Evolutionary conservation across 2,329 filamentous ascomycete species (phyloP), one percentile per base, ranked within the genome.

Genomic region (Aspergillus spinulosporus): DNA sequence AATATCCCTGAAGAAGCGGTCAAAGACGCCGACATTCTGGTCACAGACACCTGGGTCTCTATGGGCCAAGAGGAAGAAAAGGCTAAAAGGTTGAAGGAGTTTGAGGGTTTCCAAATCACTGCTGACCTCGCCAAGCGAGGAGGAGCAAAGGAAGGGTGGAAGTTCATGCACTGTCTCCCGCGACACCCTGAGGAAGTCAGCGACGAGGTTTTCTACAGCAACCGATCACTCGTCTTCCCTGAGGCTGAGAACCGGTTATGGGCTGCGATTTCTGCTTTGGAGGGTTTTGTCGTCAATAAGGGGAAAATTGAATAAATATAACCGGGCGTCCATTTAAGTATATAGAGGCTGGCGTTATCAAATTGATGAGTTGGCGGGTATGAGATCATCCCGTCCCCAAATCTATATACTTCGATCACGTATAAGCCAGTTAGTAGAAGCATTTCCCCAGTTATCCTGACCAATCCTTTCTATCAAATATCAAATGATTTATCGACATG

Each of bases 161-260:
- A 90, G 75, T 99, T 99, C 73, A 97, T 99, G 94, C 94, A 99
- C 79, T 99, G 94, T 73, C 76, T 99, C 57, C 94, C 94, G 11
- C 84, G 94, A 60, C 92, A 99, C 71, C 84, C 84, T 0, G 93
- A 99, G 74, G 94, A 99, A 77, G 94, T 99, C 34, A 86, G 84
- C 56, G 93, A 99, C 68, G 92, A 94, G 69, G 92, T 99, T 1
- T 97, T 99, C 71, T 97, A 97, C 74, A 87, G 90, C 47, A 81
- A 84, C 0, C 83, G 88, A 67, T 96, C 90, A 39, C 78, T 99
- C 26, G 94, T 97, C 3, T 99, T 97, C 77, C 86, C 85, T 1
- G 94, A 99, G 75, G 94, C 91, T 0, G 92, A 97, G 78, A 99
- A 99, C 71, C 86, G 94, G 62, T 74, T 99, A 36, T 99, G 92